phyloP scores from a whole-genome alignment of 2,329 filamentous ascomycete genomes.

The Tolypocladium cylindrosporum region DNA sequence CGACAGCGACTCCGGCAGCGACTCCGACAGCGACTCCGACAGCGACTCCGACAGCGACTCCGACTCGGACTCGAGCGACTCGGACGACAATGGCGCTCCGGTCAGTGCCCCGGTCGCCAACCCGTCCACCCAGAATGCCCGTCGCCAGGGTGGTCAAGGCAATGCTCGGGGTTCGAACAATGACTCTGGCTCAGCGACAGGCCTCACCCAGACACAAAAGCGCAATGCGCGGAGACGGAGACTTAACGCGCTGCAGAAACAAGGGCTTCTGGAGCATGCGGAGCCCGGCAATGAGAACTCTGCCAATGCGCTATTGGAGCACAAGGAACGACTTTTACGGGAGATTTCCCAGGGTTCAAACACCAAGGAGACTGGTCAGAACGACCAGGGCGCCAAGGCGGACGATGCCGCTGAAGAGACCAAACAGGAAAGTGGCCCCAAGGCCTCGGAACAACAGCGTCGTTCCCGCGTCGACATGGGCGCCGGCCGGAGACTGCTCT shows the following conservation, averaged over 20 bases:
- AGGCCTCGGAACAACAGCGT: not conserved
- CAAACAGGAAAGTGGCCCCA: not conserved
- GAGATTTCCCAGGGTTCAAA: conserved; percentile 10
- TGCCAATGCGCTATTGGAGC: conserved; percentile 16
- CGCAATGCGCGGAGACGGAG: conserved; percentile 40
- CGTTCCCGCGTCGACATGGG: conserved; percentile 32
- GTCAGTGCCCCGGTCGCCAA: not conserved
- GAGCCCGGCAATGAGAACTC: not conserved
- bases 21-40: conserved; percentile 1
- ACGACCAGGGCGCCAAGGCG: not conserved
- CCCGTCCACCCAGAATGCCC: not conserved
- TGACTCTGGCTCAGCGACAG: conserved; percentile 14
- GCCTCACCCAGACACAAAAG: conserved; percentile 35
- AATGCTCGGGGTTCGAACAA: not conserved
- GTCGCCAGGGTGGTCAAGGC: not conserved
- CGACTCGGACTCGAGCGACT: conserved; percentile 1
- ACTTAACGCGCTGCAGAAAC: conserved; percentile 15
- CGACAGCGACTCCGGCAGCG: conserved; percentile 4
- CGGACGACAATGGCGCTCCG: not conserved
- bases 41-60: conserved; percentile 8
- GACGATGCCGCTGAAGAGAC: conserved; percentile 4
- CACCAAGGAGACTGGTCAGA: not conserved
- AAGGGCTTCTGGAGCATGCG: not conserved
- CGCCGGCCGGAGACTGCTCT: conserved; percentile 57
- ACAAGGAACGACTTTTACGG: conserved; percentile 30